Evolutionary conservation across 75 land plant genomes (phyloP), one percentile per base, ranked within the genome.

Genomic region (Isoetes taiwanensis): DNA sequence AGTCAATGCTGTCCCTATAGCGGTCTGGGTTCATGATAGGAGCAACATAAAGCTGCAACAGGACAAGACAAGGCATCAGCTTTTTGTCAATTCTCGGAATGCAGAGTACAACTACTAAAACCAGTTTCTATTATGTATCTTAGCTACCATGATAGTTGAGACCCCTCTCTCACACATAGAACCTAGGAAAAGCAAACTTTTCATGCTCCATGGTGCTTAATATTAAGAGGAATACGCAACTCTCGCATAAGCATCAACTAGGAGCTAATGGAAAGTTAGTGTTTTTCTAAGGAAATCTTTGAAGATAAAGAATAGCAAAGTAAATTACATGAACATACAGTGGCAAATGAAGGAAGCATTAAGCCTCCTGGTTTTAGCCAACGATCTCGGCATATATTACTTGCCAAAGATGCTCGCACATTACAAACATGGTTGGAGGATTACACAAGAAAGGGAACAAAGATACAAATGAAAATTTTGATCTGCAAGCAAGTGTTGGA

Each of bases 281-380:
- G 27, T 8, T 38, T 12, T 41, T 1, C 35, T 17, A 11, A 6
- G 30, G 21, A 11, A n/a, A 24, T 38, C 30, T 3, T 56, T 5
- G 6, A 21, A 24, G 3, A 38, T 50, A 10, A 58, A 58, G 12
- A 38, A 58, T 58, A 3, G 24, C 4, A 17, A 54, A 8, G 20
- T 55, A 2, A 0, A 28, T 25, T 2, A 2, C 34, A n/a, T 9
- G 40, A 67, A 35, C 61, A 58, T 80, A 91, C 97, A 42, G 89
- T 77, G 24, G 98, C 98, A 76, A 69, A 60, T 32, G 98, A 87
- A 38, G 98, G 98, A 61, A 93, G 95, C 54, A 93, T 87, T 38
- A 93, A 75, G 52, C 95, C 98, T 63, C 95, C 98, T 27, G 81
- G 82, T 59, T 87, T 93, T 5, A 93, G 73, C 98, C 98, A 93